Conservation (phyloP, 106 monocot genomes). For the Dendrobium huoshanense region DNA sequence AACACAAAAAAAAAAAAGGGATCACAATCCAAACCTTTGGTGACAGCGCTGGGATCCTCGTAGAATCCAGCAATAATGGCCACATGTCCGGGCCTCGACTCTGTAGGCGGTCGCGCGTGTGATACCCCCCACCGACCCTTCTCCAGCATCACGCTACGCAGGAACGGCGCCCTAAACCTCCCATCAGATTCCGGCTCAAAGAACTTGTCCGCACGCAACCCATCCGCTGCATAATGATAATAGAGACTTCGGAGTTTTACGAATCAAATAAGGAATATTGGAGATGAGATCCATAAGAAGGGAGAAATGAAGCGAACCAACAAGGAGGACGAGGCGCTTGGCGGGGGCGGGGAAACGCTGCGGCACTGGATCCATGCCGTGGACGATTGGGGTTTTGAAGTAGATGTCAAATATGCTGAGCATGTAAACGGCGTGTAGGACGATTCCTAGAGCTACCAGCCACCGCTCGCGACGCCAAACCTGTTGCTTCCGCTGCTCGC, state of each 20-base stretch:
- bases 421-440: constrained; percentile 89
- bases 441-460: constrained; percentile 72
- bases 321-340: constrained; percentile 82
- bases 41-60: constrained; percentile 89
- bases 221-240: constrained; percentile 53
- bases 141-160: constrained; percentile 59
- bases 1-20: background rate
- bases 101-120: constrained; percentile 88
- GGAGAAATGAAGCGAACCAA: constrained; percentile 24
- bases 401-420: constrained; percentile 99
- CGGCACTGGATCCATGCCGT: constrained; percentile 75
- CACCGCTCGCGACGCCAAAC: constrained; percentile 56
- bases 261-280: background rate
- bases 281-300: background rate
- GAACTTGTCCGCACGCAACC: constrained; percentile 88
- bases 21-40: constrained; percentile 46
- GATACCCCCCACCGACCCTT: constrained; percentile 88
- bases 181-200: constrained; percentile 63
- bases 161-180: constrained; percentile 65
- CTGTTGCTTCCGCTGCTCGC: constrained; percentile 15
- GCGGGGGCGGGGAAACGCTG: constrained; percentile 73
- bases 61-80: constrained; percentile 89
- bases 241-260: background rate
- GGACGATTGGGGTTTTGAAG: constrained; percentile 93
- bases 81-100: constrained; percentile 88